Evolutionary conservation across 1,139 yeast species (phyloP).

Genomic region (Torulaspora globosa): DNA sequence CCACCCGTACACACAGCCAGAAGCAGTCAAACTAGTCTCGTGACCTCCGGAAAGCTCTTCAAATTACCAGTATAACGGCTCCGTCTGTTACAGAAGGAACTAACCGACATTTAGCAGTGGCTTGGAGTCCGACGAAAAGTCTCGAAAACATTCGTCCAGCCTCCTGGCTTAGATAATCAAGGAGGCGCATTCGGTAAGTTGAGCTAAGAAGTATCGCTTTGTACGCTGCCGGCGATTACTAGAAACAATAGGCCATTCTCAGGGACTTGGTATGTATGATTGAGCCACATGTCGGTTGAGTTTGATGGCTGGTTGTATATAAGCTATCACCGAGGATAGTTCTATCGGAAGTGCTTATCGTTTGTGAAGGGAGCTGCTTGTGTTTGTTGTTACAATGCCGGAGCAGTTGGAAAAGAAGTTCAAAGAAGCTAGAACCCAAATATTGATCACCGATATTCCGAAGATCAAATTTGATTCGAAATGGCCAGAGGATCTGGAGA

Average conservation of each 20-base stretch:
- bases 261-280: neutral
- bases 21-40: neutral
- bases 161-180: neutral
- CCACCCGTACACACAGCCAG: neutral
- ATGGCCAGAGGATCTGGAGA: constrained; percentile 31
- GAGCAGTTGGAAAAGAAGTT: constrained; percentile 1
- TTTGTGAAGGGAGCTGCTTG: neutral
- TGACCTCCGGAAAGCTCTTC: neutral
- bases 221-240: neutral
- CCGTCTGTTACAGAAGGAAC: no score
- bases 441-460: constrained; percentile 34
- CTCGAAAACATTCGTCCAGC: no score
- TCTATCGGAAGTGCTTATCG: neutral
- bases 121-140: neutral
- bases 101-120: no score
- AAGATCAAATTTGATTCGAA: constrained; percentile 23
- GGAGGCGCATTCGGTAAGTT: neutral
- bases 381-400: neutral
- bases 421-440: constrained; percentile 24
- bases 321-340: no score
- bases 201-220: neutral
- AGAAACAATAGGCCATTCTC: neutral
- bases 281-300: neutral
- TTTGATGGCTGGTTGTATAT: neutral
- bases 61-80: no score